A percentile compares a stretch with the other conserved stretches of the same genome.
Conservation (phyloP, 192 early-diverging fungal genomes). For the Podila clonocystis region DNA sequence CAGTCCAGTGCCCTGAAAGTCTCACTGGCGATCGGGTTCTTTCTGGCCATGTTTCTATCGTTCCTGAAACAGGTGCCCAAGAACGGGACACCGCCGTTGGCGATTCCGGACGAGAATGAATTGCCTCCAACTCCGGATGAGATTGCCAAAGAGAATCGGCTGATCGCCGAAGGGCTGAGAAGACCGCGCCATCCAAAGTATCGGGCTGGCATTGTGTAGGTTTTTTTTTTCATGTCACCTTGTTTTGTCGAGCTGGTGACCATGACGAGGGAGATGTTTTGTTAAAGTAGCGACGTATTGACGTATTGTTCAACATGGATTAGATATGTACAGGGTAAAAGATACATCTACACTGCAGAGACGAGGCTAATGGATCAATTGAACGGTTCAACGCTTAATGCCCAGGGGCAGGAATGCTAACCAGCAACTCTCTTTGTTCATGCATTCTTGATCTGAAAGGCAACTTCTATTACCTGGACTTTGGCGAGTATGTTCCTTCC, state of each 20-base stretch:
- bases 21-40: constrained; percentile 38
- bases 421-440: too few species aligned
- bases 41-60: constrained; percentile 38
- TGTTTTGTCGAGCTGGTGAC: neutral
- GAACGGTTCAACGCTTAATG: neutral
- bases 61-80: constrained; percentile 42
- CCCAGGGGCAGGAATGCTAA: too few species aligned
- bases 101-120: constrained; percentile 7
- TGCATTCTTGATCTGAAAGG: neutral
- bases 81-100: constrained; percentile 26
- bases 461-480: constrained; percentile 47
- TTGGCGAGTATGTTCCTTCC: constrained; percentile 34
- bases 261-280: neutral
- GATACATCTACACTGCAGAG: neutral
- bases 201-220: constrained; percentile 24
- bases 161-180: neutral
- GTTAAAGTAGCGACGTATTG: neutral
- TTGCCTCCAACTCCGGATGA: neutral
- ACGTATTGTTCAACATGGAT: neutral
- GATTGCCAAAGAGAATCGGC: neutral
- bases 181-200: constrained; percentile 10
- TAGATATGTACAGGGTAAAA: constrained; percentile 42
- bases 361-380: neutral
- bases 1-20: constrained; percentile 25
- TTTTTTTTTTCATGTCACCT: neutral